phyloP scores from a whole-genome alignment of 495 filamentous ascomycete species.

The Penicillium parvum region DNA sequence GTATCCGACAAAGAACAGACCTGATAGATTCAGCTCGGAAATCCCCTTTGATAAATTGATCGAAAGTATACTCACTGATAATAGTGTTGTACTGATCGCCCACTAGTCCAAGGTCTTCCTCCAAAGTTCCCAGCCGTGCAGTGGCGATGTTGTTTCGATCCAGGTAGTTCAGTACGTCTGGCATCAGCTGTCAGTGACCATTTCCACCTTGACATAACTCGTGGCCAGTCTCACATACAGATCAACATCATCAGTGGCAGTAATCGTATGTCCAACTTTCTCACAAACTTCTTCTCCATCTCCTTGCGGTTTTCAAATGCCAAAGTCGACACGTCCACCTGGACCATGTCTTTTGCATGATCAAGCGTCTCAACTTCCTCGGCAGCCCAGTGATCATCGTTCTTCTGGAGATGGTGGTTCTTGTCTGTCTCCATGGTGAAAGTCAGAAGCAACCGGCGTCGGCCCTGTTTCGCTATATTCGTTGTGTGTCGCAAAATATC shows the following conservation, averaged over 20 bases:
- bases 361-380: not conserved
- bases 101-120: constrained; percentile 32
- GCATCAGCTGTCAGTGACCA: not conserved
- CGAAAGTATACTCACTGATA: constrained; percentile 1
- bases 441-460: no score
- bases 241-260: constrained; percentile 42
- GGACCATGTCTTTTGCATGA: not conserved
- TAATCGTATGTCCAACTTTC: constrained; percentile 39
- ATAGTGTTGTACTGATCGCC: constrained; percentile 32
- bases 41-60: not conserved
- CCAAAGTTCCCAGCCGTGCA: constrained; percentile 39
- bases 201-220: no score
- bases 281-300: constrained; percentile 35
- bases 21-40: not conserved
- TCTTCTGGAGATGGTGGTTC: no score
- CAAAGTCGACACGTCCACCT: constrained; percentile 1
- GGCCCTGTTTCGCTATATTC: no score
- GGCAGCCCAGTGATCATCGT: not conserved
- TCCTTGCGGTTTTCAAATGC: constrained; percentile 2
- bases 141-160: constrained; percentile 47
- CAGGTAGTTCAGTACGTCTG: constrained; percentile 43
- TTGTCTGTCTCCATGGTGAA: no score
- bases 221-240: not conserved
- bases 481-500: no score
- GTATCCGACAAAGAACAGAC: constrained; percentile 37